Evolutionary conservation across 1,284 basidiomycete genomes (phyloP), one percentile per base, ranked within the genome.

Genomic region (Cutaneotrichosporon dermatis): DNA sequence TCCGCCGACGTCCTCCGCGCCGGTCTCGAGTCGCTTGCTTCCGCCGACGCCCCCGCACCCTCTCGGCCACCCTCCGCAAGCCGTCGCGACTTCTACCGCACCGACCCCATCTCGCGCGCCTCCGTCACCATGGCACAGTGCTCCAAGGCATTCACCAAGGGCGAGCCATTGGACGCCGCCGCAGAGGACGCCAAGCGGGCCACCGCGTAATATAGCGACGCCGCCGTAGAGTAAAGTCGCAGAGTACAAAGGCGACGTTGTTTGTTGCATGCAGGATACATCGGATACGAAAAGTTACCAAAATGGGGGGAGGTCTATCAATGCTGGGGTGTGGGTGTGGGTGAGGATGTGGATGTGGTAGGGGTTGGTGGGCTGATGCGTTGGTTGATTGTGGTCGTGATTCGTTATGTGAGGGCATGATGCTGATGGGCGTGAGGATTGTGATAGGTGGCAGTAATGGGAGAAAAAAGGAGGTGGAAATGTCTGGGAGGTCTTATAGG

Each of bases 1-100:
- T 90, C 89, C 1, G 66, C 78, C 1, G 88, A 88, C 41, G 79
- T 92, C 46, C 84, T 87, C 16, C 80, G 88, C 13, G 83, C 83
- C 37, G 92, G 92, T 9, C 79, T 96, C 49, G 84, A 84, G 69
- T 76, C 80, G 1, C 77, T 94, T 33, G 83, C 83, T 46, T 86
- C 86, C 76, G 82, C 84, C 42, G 45, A 69, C 34, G 64, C 68
- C 36, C 43, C 66, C 37, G 61, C 70, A 7, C 65, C 70, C 7
- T 82, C 84, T 84, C 83, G 6, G 80, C 80, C 45, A 81, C 84
- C 8, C 86, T 98, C 79, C 82, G 82, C 76, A 90, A 88, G 78
- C 89, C 3, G 89, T 99, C 69, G 70, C 59, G 97, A 97, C 82
- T 99, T 98, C 80, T 99, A 98, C 81, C 88, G 93, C 80, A 98